Evolutionary conservation across 441 rosid genomes (phyloP).

Genomic region (Gossypium aridum): DNA sequence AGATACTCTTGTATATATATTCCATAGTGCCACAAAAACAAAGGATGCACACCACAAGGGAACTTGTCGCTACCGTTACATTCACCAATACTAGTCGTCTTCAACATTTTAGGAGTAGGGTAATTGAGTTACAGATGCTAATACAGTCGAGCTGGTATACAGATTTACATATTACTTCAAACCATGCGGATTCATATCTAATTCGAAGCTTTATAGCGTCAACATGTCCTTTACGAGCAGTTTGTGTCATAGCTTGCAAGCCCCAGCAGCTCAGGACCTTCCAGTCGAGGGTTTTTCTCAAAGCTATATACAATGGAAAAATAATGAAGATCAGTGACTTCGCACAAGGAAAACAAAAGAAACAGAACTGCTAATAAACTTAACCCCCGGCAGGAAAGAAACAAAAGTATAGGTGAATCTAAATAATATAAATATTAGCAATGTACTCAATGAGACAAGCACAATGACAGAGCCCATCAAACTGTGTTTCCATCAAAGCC

Average conservation of each 20-base stretch:
- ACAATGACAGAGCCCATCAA: background rate
- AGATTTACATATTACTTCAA: constrained; percentile 29
- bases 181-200: constrained; percentile 14
- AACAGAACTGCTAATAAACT: background rate
- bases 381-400: background rate
- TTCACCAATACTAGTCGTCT: constrained; percentile 16
- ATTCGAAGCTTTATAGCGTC: background rate
- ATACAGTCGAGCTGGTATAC: constrained; percentile 17
- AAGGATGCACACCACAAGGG: background rate
- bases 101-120: constrained; percentile 13
- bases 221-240: constrained; percentile 43
- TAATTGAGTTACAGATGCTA: constrained; percentile 26
- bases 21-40: background rate
- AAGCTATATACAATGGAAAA: constrained; percentile 43
- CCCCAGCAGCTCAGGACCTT: constrained; percentile 91
- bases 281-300: constrained; percentile 79
- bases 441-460: background rate
- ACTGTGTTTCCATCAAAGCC: background rate
- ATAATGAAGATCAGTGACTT: constrained; percentile 2
- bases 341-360: background rate
- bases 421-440: background rate
- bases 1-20: background rate
- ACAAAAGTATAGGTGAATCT: background rate
- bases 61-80: constrained; percentile 15
- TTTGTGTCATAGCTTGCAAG: constrained; percentile 90